A percentile compares a stretch with the other conserved stretches of the same genome.
These are phyloP conservation scores for Talaromyces atroroseus DNA, from an alignment of 2,329 filamentous ascomycete species.

Conservation along the genomic window DNA sequence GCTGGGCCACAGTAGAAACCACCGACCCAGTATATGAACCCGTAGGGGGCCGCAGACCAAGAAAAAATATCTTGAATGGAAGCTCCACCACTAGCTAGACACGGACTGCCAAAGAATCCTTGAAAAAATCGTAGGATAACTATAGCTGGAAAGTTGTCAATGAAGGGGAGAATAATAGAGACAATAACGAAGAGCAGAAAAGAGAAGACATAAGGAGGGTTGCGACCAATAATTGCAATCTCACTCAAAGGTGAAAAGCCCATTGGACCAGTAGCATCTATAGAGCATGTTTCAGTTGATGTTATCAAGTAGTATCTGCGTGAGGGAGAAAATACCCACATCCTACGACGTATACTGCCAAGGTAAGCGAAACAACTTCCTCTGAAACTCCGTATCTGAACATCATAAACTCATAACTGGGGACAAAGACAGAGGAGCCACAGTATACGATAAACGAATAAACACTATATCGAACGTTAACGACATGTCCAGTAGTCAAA, in stretches of 20 bases:
- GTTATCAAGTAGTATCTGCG: neutral
- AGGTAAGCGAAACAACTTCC: slow-evolving; percentile 25
- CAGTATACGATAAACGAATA: slow-evolving; percentile 36
- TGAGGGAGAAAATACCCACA: slow-evolving; percentile 6
- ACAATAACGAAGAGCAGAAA: slow-evolving; percentile 65
- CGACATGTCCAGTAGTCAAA: no score
- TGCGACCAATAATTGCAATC: slow-evolving; percentile 61
- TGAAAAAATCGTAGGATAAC: slow-evolving; percentile 61
- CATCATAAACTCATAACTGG: slow-evolving; percentile 22
- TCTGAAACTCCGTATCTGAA: slow-evolving; percentile 24
- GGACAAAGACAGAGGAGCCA: slow-evolving; percentile 28
- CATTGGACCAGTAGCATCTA: slow-evolving; percentile 57
- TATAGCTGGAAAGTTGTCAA: slow-evolving; percentile 58
- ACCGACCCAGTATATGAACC: neutral
- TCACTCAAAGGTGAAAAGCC: slow-evolving; percentile 63
- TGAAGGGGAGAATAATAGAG: slow-evolving; percentile 59
- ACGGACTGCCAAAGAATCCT: slow-evolving; percentile 62
- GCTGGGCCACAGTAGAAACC: slow-evolving; percentile 35
- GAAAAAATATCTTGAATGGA: slow-evolving; percentile 33
- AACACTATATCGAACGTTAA: slow-evolving; percentile 4
- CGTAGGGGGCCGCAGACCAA: neutral
- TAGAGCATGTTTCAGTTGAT: neutral
- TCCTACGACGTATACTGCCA: slow-evolving; percentile 31
- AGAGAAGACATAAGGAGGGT: slow-evolving; percentile 61
- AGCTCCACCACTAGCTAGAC: slow-evolving; percentile 54